Percentiles rank a stretch among this genome's conserved stretches.
Evolutionary conservation across 441 rosid species (phyloP).

Genomic region (Euphorbia schlechtendalii): DNA sequence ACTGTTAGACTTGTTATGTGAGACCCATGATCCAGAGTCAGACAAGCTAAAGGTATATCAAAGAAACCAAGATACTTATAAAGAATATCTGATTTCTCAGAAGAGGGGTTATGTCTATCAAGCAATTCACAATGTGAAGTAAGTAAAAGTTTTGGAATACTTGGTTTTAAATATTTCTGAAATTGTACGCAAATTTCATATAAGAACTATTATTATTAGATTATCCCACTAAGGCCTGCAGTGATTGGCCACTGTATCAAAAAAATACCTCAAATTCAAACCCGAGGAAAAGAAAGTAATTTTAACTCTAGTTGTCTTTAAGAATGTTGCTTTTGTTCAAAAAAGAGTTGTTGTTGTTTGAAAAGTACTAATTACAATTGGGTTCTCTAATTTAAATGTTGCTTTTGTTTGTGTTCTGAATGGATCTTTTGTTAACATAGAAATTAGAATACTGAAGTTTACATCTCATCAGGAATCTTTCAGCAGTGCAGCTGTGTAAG

Average conservation of each 20-base stretch:
- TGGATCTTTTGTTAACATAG: not conserved
- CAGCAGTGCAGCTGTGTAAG: conserved; percentile 39
- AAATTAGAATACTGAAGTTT: conserved; percentile 12
- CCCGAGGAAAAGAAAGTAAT: not conserved
- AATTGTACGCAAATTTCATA: not conserved
- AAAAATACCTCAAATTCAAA: not conserved
- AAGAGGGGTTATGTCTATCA: conserved; percentile 38
- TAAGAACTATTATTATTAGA: not conserved
- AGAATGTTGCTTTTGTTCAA: not conserved
- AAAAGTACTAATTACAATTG: not conserved
- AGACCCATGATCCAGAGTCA: conserved; percentile 73
- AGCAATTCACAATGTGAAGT: conserved; percentile 63
- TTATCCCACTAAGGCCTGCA: not conserved
- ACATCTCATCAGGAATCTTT: conserved; percentile 60
- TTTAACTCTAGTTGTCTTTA: not conserved
- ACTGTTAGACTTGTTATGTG: conserved; percentile 74
- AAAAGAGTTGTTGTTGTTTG: not conserved
- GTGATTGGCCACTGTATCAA: not conserved
- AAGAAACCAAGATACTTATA: conserved; percentile 15
- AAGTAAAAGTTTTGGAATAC: conserved; percentile 18
- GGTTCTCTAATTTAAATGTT: not conserved
- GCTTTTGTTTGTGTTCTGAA: not conserved
- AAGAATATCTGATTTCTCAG: conserved; percentile 20
- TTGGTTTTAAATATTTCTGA: conserved; percentile 1
- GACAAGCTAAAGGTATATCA: conserved; percentile 33